phyloP scores from a whole-genome alignment of 2,329 filamentous ascomycete species.

The Bipolaris cookei region DNA sequence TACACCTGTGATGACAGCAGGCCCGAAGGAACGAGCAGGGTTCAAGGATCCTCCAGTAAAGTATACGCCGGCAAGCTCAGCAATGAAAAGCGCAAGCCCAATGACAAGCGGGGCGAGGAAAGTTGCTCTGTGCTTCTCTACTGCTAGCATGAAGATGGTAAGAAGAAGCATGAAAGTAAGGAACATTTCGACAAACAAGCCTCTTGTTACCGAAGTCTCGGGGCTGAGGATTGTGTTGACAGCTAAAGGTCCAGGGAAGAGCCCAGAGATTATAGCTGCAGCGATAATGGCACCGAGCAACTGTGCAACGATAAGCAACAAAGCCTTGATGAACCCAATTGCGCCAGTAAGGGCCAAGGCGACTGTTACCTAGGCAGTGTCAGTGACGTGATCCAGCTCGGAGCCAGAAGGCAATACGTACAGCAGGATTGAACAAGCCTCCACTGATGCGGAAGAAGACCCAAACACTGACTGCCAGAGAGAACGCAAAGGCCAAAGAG shows the following conservation, averaged over 20 bases:
- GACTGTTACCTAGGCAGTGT: conserved; percentile 52
- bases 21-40: conserved; percentile 58
- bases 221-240: conserved; percentile 54
- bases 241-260: conserved; percentile 55
- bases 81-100: conserved; percentile 55
- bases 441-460: conserved; percentile 51
- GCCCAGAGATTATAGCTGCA: conserved; percentile 52
- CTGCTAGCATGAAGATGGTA: conserved; percentile 56
- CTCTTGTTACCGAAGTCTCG: conserved; percentile 52
- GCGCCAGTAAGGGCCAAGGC: conserved; percentile 58
- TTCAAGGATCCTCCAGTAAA: conserved; percentile 58
- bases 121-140: conserved; percentile 51
- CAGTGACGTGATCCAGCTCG: background rate
- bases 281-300: conserved; percentile 55
- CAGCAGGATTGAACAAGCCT: conserved; percentile 50
- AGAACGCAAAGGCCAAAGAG: conserved; percentile 47
- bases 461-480: conserved; percentile 50
- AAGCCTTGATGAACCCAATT: conserved; percentile 53
- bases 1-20: conserved; percentile 51
- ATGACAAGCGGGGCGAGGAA: conserved; percentile 53
- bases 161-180: conserved; percentile 58
- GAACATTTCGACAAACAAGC: conserved; percentile 60
- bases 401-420: conserved; percentile 28
- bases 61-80: conserved; percentile 55
- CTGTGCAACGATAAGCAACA: conserved; percentile 54